These are phyloP conservation scores for Debaryomyces sp. DNA, from an alignment of 1,139 yeast species.

Conservation along the genomic window DNA sequence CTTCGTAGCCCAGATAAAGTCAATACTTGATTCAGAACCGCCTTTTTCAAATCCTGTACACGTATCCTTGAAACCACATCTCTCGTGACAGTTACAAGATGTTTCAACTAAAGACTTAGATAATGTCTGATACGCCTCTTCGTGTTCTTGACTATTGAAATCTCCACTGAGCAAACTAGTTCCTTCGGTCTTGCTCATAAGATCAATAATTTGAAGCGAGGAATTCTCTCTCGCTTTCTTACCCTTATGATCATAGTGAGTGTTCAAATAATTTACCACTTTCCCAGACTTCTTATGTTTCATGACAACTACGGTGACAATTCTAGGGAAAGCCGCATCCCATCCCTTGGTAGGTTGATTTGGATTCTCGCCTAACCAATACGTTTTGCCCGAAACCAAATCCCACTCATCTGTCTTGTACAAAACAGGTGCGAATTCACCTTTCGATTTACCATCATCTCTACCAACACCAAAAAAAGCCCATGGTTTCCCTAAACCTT, in stretches of 20 bases:
- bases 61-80: constrained; percentile 14
- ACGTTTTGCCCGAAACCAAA: constrained; percentile 32
- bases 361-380: constrained; percentile 39
- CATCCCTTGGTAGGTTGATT: constrained; percentile 32
- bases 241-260: constrained; percentile 42
- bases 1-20: constrained; percentile 16
- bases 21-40: constrained; percentile 18
- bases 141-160: constrained; percentile 47
- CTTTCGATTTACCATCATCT: constrained; percentile 41
- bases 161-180: constrained; percentile 35
- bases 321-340: constrained; percentile 37
- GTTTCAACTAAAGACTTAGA: constrained; percentile 12
- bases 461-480: constrained; percentile 48
- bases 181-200: constrained; percentile 13
- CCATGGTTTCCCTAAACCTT: constrained; percentile 33
- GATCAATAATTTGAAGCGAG: constrained; percentile 14
- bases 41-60: constrained; percentile 19
- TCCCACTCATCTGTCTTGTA: constrained; percentile 37
- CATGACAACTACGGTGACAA: constrained; percentile 34
- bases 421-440: constrained; percentile 49
- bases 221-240: constrained; percentile 31
- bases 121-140: constrained; percentile 33
- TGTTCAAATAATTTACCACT: constrained; percentile 31
- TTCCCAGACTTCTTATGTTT: constrained; percentile 19
- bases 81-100: constrained; percentile 11